Base-by-base conservation (phyloP, 345 rosid species). In the Acer yangbiense region DNA sequence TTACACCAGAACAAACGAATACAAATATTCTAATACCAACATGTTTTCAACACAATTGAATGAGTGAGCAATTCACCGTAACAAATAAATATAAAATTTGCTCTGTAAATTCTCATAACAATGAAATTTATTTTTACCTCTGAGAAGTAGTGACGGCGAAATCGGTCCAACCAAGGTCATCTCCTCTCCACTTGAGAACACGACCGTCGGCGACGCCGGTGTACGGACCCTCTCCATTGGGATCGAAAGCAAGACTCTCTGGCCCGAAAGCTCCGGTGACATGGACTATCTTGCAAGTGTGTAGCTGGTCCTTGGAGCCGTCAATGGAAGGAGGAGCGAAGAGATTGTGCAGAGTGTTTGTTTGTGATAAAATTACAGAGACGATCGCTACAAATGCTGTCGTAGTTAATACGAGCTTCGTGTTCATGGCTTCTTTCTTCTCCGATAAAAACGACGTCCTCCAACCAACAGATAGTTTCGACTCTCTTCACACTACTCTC, bases 161-260 rank as follows among this genome's bases (percentile, higher is more conserved):
- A 58, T 92, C 87, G 1, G 77, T 69, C 97, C 95, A 92, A 7
- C 91, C 86, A 66, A 74, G 77, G 7, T 75, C 73, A 2, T 80
- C 80, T 0, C 86, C 85, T 44, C 82, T 84, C 97, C 97, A 94
- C 80, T 84, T 87, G 70, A 92, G 83, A 79, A 92, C 75, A 61
- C 94, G 85, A 44, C 92, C 94, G 39, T 92, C 92, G 0, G 92
- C 84, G 25, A 92, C 91, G 0, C 97, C 92, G 9, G 89, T 86
- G 83, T 90, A 92, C 0, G 94, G 97, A 4, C 92, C 94, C 6
- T 79, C 87, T 0, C 92, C 92, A 2, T 74, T 64, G 50, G 84
- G 85, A 73, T 87, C 90, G 75, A 92, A 92, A 39, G 80, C 91
- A 23, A 90, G 18, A 72, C 97, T 92, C 83, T 92, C 97, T 1